Evolutionary conservation across 345 rosid genomes (phyloP).

Genomic region (Gossypioides kirkii): DNA sequence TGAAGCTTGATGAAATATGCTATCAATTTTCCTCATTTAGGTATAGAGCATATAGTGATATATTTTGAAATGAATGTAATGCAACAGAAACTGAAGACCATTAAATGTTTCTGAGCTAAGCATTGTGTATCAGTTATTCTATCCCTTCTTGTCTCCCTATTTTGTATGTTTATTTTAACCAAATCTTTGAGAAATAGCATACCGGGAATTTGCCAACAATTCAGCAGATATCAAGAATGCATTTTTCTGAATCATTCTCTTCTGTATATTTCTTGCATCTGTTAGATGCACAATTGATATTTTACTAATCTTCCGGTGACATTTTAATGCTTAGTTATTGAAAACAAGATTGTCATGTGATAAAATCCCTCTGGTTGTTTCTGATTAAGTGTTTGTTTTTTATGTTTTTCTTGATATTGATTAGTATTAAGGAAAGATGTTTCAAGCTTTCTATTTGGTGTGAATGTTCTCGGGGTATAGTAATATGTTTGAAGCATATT

Average conservation of each 20-base stretch:
- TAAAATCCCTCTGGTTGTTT: background rate
- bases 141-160: background rate
- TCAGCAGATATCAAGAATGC: background rate
- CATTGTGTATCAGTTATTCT: slow-evolving; percentile 9
- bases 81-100: slow-evolving; percentile 17
- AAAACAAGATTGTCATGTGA: background rate
- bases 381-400: background rate
- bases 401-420: background rate
- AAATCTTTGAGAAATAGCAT: slow-evolving; percentile 2
- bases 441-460: slow-evolving; percentile 10
- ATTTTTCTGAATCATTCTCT: background rate
- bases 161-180: slow-evolving; percentile 10
- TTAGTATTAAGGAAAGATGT: background rate
- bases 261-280: background rate
- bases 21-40: slow-evolving; percentile 8
- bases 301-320: background rate
- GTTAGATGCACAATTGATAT: background rate
- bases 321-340: background rate
- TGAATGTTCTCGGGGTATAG: slow-evolving; percentile 5
- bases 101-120: slow-evolving; percentile 15
- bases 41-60: slow-evolving; percentile 24
- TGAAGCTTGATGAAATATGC: slow-evolving; percentile 25
- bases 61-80: slow-evolving; percentile 31
- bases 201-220: background rate
- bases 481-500: slow-evolving; percentile 15